These are phyloP conservation scores for Schizonepeta tenuifolia DNA, from an alignment of 257 asterid genomes.

Conservation along the genomic window DNA sequence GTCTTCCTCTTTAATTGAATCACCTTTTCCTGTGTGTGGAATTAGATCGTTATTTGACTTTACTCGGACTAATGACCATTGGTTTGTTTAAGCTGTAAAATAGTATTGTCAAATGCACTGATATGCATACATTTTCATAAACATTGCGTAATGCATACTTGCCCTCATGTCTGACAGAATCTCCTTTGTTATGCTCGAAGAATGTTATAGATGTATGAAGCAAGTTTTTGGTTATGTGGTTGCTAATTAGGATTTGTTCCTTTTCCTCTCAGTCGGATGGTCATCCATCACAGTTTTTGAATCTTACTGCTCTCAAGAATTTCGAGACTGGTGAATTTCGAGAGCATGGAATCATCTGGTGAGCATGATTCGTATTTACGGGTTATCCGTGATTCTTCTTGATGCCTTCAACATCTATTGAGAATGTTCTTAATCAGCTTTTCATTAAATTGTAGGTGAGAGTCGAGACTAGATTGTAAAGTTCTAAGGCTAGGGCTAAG, in stretches of 20 bases:
- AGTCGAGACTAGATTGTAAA: background rate
- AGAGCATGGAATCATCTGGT: constrained; percentile 56
- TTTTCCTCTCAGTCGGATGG: constrained; percentile 17
- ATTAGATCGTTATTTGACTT: background rate
- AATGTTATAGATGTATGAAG: background rate
- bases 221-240: background rate
- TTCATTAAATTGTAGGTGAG: background rate
- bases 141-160: background rate
- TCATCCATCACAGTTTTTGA: constrained; percentile 27
- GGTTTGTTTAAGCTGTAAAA: background rate
- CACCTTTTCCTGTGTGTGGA: background rate
- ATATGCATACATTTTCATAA: constrained; percentile 6
- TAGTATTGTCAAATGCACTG: constrained; percentile 14
- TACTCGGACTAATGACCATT: background rate
- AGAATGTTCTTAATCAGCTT: constrained; percentile 9
- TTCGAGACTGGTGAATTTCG: constrained; percentile 29
- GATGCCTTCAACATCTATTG: constrained; percentile 16
- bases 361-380: constrained; percentile 22
- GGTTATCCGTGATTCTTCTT: background rate
- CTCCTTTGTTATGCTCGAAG: background rate
- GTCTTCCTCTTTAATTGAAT: background rate
- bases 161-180: background rate
- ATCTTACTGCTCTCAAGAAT: constrained; percentile 30
- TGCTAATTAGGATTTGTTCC: constrained; percentile 23
- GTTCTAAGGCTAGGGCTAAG: constrained; percentile 4